Base-by-base conservation (phyloP, 257 asterid species). In the Solanum rostratum region DNA sequence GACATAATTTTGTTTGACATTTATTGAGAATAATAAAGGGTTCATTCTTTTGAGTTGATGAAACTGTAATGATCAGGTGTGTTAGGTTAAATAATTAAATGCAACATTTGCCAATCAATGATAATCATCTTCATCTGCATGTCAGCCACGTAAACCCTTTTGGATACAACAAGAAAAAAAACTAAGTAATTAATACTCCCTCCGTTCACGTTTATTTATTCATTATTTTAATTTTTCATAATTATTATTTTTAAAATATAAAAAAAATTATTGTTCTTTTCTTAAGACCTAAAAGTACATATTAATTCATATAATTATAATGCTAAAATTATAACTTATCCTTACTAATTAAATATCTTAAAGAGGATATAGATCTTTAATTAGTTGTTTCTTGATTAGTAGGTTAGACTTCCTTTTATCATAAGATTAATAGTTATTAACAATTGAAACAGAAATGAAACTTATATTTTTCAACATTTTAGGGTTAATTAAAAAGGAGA, bases 1-100 rank as follows among this genome's bases (percentile, higher is more conserved):
- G 60, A 10, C n/a, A 57, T 59, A 9, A 19, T n/a, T 59, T 57
- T 22, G 18, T 39, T 37, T 19, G 37, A 24, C 24, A 62, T 20
- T 30, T 57, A 55, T 74, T 82, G 59, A 59, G 53, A 22, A 79
- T 29, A 52, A 33, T 18, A 37, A 37, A 50, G 14, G 74, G 62
- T 16, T 84, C 66, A 15, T n/a, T 19, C 27, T 62, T 71, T 73
- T 16, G 18, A 10, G 55, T 84, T 54, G 78, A 57, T 70, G 55
- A 45, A 66, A 49, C 73, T 46, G 57, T 60, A 78, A 65, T 53
- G 63, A 20, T 83, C 79, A 83, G 80, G 54, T 66, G 22, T 46
- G 85, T 83, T 83, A 50, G 68, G 80, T 66, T 83, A 68, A 66
- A 66, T 66, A 65, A 68, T 83, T 83, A 33, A 69, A 84, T 70